Percentiles rank a stretch among this genome's conserved stretches.
phyloP scores from a whole-genome alignment of 2,329 filamentous ascomycete species.

The Claviceps sp. region DNA sequence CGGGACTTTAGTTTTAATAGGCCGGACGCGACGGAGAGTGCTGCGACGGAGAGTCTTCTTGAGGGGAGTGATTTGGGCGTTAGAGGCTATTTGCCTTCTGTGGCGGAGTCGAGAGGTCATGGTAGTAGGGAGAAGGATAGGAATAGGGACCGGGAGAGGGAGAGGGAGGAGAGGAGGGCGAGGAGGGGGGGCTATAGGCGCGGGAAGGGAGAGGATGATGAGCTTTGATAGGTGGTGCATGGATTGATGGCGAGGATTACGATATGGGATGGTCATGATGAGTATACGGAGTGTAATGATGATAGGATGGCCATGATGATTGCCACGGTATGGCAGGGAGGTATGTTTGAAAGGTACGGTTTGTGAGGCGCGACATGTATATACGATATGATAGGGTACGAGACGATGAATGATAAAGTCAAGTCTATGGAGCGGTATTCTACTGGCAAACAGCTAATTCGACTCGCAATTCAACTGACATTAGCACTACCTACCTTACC shows the following conservation, averaged over 20 bases:
- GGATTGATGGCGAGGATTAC: neutral
- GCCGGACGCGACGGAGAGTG: conserved; percentile 21
- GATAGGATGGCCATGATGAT: no score
- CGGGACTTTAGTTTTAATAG: conserved; percentile 43
- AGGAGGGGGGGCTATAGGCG: conserved; percentile 21
- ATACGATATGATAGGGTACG: no score
- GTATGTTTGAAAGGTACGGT: no score
- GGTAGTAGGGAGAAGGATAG: conserved; percentile 7
- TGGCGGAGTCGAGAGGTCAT: conserved; percentile 34
- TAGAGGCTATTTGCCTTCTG: conserved; percentile 43
- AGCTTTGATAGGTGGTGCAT: neutral
- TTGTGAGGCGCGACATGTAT: no score
- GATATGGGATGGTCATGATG: no score
- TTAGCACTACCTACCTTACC: no score
- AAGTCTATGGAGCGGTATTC: no score
- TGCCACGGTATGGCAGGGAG: no score
- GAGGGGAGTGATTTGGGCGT: conserved; percentile 37
- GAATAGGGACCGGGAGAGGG: conserved; percentile 12
- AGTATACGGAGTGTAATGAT: no score
- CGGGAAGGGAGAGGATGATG: conserved; percentile 19
- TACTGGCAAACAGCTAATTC: no score
- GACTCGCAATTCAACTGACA: no score
- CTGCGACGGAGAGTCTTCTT: conserved; percentile 19
- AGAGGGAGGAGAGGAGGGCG: conserved; percentile 23
- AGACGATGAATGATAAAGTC: no score